These are phyloP conservation scores for Sechiopsis laciniata DNA, from an alignment of 306 rosid species.

Conservation along the genomic window DNA sequence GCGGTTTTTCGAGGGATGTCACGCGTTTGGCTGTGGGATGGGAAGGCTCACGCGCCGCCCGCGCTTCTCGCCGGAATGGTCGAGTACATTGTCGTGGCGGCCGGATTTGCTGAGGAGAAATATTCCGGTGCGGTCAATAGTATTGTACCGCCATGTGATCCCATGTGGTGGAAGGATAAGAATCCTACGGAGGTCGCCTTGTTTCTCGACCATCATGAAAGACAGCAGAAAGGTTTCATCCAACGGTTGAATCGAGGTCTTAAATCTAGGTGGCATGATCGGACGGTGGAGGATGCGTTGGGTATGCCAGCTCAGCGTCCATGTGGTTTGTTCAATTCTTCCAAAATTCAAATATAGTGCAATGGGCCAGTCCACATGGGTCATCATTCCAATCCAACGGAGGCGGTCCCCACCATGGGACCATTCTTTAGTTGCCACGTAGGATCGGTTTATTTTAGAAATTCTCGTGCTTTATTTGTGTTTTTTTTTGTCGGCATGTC, in stretches of 20 bases:
- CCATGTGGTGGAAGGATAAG: slow-evolving; percentile 39
- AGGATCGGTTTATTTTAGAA: not conserved
- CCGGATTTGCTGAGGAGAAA: slow-evolving; percentile 27
- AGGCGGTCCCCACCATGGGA: not conserved
- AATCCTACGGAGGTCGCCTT: slow-evolving; percentile 37
- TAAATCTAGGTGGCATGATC: slow-evolving; percentile 33
- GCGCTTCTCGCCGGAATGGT: slow-evolving; percentile 49
- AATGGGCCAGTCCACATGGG: not conserved
- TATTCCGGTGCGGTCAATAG: not conserved
- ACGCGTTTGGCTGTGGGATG: slow-evolving; percentile 50
- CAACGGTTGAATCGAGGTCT: slow-evolving; percentile 53
- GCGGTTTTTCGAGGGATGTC: slow-evolving; percentile 52
- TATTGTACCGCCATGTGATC: slow-evolving; percentile 21
- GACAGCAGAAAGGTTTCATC: slow-evolving; percentile 46
- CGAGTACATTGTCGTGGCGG: slow-evolving; percentile 37
- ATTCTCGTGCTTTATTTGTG: not conserved
- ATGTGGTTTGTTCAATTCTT: slow-evolving; percentile 28
- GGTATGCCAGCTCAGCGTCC: slow-evolving; percentile 30
- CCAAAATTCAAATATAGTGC: not conserved
- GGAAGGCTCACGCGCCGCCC: slow-evolving; percentile 35
- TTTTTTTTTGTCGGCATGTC: not conserved
- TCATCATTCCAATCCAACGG: not conserved
- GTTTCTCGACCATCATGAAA: slow-evolving; percentile 29
- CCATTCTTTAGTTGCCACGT: not conserved
- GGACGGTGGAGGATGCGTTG: slow-evolving; percentile 36